phyloP scores from a whole-genome alignment of 148 eudicot species.

The Polygonum maritimum region DNA sequence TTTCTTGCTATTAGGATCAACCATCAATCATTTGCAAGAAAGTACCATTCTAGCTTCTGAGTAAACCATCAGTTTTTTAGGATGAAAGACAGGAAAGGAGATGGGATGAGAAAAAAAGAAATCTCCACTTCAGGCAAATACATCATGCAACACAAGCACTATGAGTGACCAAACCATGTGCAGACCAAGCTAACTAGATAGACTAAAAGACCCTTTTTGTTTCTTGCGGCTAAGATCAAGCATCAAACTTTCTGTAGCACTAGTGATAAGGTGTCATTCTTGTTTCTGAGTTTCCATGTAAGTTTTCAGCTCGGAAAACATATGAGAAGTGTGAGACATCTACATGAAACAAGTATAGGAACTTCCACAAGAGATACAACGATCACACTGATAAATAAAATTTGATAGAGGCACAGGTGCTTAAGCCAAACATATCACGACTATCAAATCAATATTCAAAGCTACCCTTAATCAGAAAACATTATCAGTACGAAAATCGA shows the following conservation, averaged over 20 bases:
- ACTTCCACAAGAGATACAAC: neutral
- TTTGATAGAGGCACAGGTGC: neutral
- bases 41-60: too few relatives aligned
- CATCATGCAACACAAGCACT: neutral
- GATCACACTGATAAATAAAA: neutral
- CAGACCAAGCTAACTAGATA: neutral
- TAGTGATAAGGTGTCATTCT: neutral
- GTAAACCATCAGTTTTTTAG: too few relatives aligned
- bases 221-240: neutral
- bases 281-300: neutral
- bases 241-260: neutral
- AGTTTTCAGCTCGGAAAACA: neutral
- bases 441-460: neutral
- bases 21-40: neutral
- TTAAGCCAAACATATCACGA: neutral
- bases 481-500: neutral
- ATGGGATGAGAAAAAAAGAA: neutral
- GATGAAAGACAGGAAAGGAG: neutral
- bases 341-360: neutral
- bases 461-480: neutral
- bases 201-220: neutral
- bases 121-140: neutral
- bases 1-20: neutral
- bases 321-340: neutral
- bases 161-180: neutral